Percentiles rank a stretch among this genome's conserved stretches.
These are phyloP conservation scores for Passalora sequoiae DNA, from an alignment of 2,329 filamentous ascomycete genomes.

Conservation along the genomic window DNA sequence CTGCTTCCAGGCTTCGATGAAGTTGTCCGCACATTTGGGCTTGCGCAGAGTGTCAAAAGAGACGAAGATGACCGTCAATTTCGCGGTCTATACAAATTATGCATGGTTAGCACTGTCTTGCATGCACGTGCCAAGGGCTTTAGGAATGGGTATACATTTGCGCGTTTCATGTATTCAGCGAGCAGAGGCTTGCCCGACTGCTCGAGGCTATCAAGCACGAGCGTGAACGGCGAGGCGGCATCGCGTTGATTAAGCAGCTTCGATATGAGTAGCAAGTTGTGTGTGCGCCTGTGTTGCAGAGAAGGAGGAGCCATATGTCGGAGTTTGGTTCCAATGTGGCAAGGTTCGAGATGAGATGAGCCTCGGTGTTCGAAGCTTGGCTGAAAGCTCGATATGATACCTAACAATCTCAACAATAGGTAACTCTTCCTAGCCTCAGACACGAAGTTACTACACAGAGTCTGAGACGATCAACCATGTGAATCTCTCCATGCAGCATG, in stretches of 20 bases:
- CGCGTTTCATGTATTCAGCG: conserved; percentile 68
- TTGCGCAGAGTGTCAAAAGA: conserved; percentile 69
- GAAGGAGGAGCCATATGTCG: conserved; percentile 51
- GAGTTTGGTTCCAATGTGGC: background rate
- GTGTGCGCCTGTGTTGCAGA: conserved; percentile 68
- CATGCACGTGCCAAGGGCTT: background rate
- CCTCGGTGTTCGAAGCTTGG: background rate
- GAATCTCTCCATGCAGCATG: too few species aligned
- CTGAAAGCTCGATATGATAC: too few species aligned
- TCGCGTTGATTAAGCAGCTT: conserved; percentile 75
- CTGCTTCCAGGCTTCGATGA: conserved; percentile 47
- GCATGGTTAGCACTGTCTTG: conserved; percentile 15
- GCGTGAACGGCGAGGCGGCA: conserved; percentile 76
- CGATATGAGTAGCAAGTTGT: conserved; percentile 77
- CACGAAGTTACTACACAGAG: too few species aligned
- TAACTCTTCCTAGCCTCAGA: too few species aligned
- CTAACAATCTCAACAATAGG: too few species aligned
- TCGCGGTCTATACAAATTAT: conserved; percentile 47
- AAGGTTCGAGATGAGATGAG: conserved; percentile 1
- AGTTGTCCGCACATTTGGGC: conserved; percentile 60
- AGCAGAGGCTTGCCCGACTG: conserved; percentile 68
- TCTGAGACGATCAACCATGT: too few species aligned
- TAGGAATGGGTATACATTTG: conserved; percentile 52
- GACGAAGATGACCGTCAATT: conserved; percentile 67
- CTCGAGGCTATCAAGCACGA: conserved; percentile 79